Conservation (phyloP, 306 rosid species). For the Sicyos edulis region DNA sequence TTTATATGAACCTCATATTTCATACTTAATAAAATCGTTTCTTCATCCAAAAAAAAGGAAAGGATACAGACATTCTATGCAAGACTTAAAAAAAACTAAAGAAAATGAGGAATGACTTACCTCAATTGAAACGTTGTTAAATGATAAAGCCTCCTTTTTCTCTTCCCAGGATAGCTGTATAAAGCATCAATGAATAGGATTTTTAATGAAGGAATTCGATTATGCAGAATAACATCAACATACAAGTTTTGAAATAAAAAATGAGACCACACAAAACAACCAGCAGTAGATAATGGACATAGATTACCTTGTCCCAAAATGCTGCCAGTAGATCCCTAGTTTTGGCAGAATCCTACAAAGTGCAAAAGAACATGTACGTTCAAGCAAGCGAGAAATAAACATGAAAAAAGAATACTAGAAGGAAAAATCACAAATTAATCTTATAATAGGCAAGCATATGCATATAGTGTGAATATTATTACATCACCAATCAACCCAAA, state of each 20-base stretch:
- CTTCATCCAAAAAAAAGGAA: no score
- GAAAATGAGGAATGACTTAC: slow-evolving; percentile 32
- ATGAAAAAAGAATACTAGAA: no score
- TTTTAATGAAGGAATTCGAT: slow-evolving; percentile 11
- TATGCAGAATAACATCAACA: slow-evolving; percentile 22
- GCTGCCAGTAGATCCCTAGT: slow-evolving; percentile 60
- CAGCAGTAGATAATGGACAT: slow-evolving; percentile 17
- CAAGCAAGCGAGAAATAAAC: background rate
- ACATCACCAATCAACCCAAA: no score
- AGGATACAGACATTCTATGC: background rate
- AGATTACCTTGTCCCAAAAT: slow-evolving; percentile 81
- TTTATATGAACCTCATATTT: no score
- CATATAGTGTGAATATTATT: no score
- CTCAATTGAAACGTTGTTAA: slow-evolving; percentile 52
- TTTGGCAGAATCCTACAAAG: slow-evolving; percentile 58
- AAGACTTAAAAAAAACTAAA: slow-evolving; percentile 18
- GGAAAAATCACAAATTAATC: no score
- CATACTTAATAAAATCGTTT: no score
- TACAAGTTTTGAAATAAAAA: slow-evolving; percentile 21
- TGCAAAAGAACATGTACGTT: slow-evolving; percentile 20
- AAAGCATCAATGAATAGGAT: slow-evolving; percentile 25
- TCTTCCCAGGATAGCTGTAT: slow-evolving; percentile 65
- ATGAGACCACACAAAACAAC: slow-evolving; percentile 3
- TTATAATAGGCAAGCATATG: no score
- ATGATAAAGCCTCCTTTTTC: slow-evolving; percentile 60